Evolutionary conservation across 306 rosid genomes (phyloP).

Genomic region (Leucaena leucocephala): DNA sequence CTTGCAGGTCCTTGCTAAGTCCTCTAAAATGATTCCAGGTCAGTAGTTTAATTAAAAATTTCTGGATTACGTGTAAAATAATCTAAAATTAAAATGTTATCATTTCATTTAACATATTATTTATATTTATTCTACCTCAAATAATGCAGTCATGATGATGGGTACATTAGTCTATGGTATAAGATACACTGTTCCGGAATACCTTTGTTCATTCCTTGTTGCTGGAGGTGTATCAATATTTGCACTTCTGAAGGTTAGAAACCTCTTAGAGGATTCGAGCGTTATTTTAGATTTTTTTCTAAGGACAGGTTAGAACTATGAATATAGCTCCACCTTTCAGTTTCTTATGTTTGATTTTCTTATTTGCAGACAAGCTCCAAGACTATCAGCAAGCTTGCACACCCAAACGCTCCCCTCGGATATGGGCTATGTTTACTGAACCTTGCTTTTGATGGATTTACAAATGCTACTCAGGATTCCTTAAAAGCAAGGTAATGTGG

Average conservation of each 20-base stretch:
- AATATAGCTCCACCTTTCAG: too few species aligned
- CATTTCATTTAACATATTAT: not conserved
- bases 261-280: constrained; percentile 7
- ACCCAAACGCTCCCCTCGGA: constrained; percentile 97
- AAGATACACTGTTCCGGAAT: constrained; percentile 78
- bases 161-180: constrained; percentile 84
- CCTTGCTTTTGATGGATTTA: constrained; percentile 98
- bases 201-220: constrained; percentile 84
- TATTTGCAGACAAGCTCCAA: constrained; percentile 87
- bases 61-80: not conserved
- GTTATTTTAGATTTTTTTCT: not conserved
- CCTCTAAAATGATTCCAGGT: constrained; percentile 99
- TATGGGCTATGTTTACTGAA: constrained; percentile 91
- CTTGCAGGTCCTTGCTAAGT: constrained; percentile 93
- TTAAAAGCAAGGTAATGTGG: constrained; percentile 64
- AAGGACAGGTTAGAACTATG: not conserved
- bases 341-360: constrained; percentile 26
- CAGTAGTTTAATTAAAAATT: constrained; percentile 26
- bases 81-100: constrained; percentile 3
- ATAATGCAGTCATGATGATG: constrained; percentile 93
- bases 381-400: constrained; percentile 86
- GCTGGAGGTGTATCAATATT: constrained; percentile 97
- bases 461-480: constrained; percentile 99
- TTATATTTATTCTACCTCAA: constrained; percentile 9
- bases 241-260: constrained; percentile 85